Base-by-base conservation (phyloP, 176 grass and related monocot species). In the Tuctoria greenei region DNA sequence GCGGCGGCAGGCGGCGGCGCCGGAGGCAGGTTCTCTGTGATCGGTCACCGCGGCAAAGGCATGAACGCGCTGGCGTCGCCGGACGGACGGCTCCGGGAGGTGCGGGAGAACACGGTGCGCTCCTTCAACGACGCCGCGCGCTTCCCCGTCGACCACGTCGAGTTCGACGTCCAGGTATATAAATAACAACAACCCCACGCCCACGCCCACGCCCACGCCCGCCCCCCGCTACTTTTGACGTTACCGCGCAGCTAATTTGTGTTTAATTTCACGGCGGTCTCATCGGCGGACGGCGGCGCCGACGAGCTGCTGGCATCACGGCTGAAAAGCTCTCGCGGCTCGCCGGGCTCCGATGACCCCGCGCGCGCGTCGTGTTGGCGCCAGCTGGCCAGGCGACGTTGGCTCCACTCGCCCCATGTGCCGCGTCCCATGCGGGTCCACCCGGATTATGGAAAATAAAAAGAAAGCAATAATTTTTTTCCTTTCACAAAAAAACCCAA, bases 41-140 rank as follows among this genome's bases (percentile, higher is more conserved):
- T 95, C 81, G 91, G 95, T 25, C 95, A 98, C 84, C 82, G 91
- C 6, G 91, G 95, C 72, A 98, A 98, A 85, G 95, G 95, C 65
- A 98, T 98, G 95, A 98, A 98, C 77, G 91, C 84, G 47, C 78
- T 98, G 71, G 64, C 87, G 45, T 92, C 95, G 52, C 76, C 80
- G 4, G 87, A 98, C 79, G 80, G 60, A 25, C 89, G 91, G 41
- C 23, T 98, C 78, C 87, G 56, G 73, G 89, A 98, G 85, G 61
- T 98, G 15, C 93, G 91, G 50, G 95, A 98, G 87, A 98, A 98
- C 83, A 88, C 95, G 1, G 64, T 95, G 51, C 80, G 69, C 57
- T 98, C 95, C 24, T 98, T 98, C 82, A 90, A 92, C 89, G 88
- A 85, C 23, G 95, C 95, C 34, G 91, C 75, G 16, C 82, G 82